Evolutionary conservation across 208 protist species (phyloP).

Genomic region (Trypanosoma lewisi): DNA sequence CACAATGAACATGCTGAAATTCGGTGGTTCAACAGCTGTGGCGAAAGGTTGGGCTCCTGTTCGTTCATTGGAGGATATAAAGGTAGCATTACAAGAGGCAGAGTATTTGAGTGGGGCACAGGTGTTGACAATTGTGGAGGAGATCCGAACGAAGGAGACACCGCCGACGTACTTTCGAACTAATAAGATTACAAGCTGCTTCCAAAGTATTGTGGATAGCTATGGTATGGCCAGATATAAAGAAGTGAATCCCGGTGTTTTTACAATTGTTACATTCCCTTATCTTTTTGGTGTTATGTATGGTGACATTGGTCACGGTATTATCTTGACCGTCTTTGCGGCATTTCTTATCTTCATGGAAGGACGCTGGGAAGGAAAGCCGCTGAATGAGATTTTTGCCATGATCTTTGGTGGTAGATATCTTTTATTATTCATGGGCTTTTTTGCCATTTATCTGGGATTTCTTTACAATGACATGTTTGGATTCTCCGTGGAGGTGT

Average conservation of each 20-base stretch:
- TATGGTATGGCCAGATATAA: constrained; percentile 95
- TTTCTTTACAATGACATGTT: constrained; percentile 97
- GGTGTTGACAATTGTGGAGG: constrained; percentile 92
- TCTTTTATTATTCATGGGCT: constrained; percentile 95
- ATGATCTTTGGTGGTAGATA: constrained; percentile 93
- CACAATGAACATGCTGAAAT: constrained; percentile 96
- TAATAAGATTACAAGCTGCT: constrained; percentile 96
- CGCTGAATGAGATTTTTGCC: constrained; percentile 88
- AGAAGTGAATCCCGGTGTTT: constrained; percentile 93
- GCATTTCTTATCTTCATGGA: constrained; percentile 84
- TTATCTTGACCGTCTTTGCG: constrained; percentile 90
- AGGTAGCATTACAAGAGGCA: constrained; percentile 65
- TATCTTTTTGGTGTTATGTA: constrained; percentile 99
- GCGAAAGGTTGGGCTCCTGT: constrained; percentile 94
- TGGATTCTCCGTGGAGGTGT: constrained; percentile 82
- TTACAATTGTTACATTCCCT: constrained; percentile 98
- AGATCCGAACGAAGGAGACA: constrained; percentile 80
- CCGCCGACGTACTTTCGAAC: constrained; percentile 97
- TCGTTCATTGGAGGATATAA: constrained; percentile 71
- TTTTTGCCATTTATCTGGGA: constrained; percentile 96
- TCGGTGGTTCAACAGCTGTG: constrained; percentile 88
- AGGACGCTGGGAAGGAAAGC: constrained; percentile 80
- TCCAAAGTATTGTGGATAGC: constrained; percentile 98
- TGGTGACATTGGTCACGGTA: constrained; percentile 98
- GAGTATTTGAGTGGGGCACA: constrained; percentile 80